Conservation (phyloP, 2,329 filamentous ascomycete genomes). For the Venturiaceae sp. region DNA sequence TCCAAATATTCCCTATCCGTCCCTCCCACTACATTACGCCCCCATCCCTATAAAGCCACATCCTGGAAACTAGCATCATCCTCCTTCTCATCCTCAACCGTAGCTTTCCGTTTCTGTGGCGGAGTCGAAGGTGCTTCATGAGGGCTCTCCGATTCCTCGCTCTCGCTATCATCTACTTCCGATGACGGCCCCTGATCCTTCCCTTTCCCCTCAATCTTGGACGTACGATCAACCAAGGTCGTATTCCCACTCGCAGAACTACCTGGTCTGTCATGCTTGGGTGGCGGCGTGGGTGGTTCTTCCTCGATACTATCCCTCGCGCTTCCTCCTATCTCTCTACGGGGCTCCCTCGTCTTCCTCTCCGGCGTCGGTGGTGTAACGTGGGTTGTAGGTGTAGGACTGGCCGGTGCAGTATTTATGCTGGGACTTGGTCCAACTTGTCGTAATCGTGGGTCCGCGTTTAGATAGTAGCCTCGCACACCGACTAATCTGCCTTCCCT, state of each 20-base stretch:
- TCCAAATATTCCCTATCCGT: background rate
- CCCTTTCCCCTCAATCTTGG: background rate
- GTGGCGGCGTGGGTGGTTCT: conserved; percentile 16
- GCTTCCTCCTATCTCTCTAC: conserved; percentile 7
- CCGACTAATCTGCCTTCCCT: conserved; percentile 85
- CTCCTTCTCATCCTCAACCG: conserved; percentile 7
- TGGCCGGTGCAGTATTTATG: conserved; percentile 7
- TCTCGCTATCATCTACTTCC: background rate
- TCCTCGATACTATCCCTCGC: background rate
- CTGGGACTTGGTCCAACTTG: conserved; percentile 33
- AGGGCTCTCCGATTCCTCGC: background rate
- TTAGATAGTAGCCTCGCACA: conserved; percentile 91
- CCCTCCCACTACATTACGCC: background rate
- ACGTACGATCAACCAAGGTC: conserved; percentile 3
- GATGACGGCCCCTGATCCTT: background rate
- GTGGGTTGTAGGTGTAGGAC: conserved; percentile 32
- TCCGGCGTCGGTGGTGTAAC: conserved; percentile 43
- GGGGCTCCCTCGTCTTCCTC: conserved; percentile 12
- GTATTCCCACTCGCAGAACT: conserved; percentile 1
- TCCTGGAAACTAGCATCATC: conserved; percentile 5
- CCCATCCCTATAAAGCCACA: conserved; percentile 4
- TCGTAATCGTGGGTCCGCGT: conserved; percentile 62
- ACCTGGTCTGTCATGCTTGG: conserved; percentile 12
- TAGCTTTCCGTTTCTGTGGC: background rate
- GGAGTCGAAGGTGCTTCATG: background rate